A percentile compares a stretch with the other conserved stretches of the same genome.
phyloP scores from a whole-genome alignment of 176 grass and related monocot genomes.

The Phoenix roebelenii region DNA sequence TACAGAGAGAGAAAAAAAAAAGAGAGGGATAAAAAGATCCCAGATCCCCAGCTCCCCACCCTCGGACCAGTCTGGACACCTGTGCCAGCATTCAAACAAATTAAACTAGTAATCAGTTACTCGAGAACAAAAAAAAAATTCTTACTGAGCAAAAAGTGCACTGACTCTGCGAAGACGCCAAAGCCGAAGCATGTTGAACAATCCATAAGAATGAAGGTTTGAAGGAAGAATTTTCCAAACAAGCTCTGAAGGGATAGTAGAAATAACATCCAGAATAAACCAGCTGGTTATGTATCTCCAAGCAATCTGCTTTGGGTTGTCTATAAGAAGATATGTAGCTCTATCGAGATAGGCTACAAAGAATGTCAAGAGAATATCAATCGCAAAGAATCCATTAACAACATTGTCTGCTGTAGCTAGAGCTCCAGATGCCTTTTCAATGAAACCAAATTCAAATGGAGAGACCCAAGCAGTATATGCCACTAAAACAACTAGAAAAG shows the following conservation, averaged over 20 bases:
- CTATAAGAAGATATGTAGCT: not conserved
- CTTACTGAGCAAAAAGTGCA: too few relatives aligned
- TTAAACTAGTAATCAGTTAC: too few relatives aligned
- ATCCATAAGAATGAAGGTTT: too few relatives aligned
- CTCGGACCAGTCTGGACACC: too few relatives aligned
- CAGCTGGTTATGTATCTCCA: not conserved
- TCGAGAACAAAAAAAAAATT: not conserved
- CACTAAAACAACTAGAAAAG: not conserved
- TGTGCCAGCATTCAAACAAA: too few relatives aligned
- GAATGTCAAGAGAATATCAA: not conserved
- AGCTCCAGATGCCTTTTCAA: not conserved
- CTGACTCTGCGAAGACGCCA: too few relatives aligned
- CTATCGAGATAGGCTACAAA: not conserved
- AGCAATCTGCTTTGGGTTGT: not conserved
- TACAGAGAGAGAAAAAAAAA: too few relatives aligned
- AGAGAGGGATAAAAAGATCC: too few relatives aligned
- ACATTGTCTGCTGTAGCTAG: not conserved
- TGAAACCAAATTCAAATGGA: not conserved
- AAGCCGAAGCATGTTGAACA: too few relatives aligned
- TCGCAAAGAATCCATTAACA: slow-evolving; percentile 1
- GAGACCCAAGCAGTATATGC: not conserved
- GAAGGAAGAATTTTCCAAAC: not conserved
- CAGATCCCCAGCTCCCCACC: too few relatives aligned
- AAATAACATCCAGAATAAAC: not conserved
- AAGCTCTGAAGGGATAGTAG: not conserved